Percentiles rank a stretch among this genome's conserved stretches.
Conservation (phyloP, 345 rosid species). For the Populus davidiana region DNA sequence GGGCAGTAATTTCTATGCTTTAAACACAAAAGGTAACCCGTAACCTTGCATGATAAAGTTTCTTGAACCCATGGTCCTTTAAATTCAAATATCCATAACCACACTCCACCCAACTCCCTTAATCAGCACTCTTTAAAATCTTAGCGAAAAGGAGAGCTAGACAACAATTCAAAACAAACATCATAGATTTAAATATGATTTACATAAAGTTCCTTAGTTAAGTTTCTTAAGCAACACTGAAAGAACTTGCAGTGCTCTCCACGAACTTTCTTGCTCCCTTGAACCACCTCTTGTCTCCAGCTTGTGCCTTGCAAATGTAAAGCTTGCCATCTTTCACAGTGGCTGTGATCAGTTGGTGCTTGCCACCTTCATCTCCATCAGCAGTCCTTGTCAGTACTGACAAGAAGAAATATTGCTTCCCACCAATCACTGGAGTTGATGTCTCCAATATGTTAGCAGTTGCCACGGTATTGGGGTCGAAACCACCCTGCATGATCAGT, state of each 20-base stretch:
- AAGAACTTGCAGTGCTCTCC: slow-evolving; percentile 62
- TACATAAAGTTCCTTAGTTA: slow-evolving; percentile 19
- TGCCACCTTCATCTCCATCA: slow-evolving; percentile 97
- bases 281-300: slow-evolving; percentile 99
- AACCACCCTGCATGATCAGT: slow-evolving; percentile 65
- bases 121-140: background rate
- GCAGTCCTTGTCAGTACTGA: slow-evolving; percentile 89
- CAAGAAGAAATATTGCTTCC: slow-evolving; percentile 59
- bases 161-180: slow-evolving; percentile 12
- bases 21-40: no score
- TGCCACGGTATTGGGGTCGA: slow-evolving; percentile 64
- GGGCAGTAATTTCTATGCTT: background rate
- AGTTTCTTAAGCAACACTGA: slow-evolving; percentile 61
- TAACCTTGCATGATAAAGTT: no score
- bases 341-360: slow-evolving; percentile 76
- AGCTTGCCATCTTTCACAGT: slow-evolving; percentile 73
- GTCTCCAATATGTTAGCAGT: slow-evolving; percentile 78
- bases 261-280: slow-evolving; percentile 81
- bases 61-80: no score
- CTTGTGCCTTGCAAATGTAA: slow-evolving; percentile 89
- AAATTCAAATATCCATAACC: slow-evolving; percentile 6
- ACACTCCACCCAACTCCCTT: slow-evolving; percentile 16
- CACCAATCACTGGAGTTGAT: slow-evolving; percentile 32
- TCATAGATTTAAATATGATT: slow-evolving; percentile 23
- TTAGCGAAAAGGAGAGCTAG: background rate